phyloP scores from a whole-genome alignment of 1,284 basidiomycete genomes.

The Sanguinoderma infundibulare region DNA sequence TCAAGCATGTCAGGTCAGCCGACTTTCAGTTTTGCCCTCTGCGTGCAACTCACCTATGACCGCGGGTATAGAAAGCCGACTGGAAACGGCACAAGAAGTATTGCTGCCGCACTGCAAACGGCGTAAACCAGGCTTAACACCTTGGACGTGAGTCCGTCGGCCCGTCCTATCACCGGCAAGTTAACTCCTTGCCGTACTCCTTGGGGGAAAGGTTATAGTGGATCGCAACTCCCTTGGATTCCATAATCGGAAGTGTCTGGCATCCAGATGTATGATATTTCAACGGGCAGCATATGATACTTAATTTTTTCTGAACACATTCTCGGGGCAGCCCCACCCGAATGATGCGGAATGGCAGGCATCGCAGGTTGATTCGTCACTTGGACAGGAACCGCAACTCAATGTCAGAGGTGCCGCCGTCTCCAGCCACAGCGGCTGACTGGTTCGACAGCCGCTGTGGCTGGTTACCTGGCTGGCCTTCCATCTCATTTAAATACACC shows the following conservation, averaged over 20 bases:
- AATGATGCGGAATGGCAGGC: too few species aligned
- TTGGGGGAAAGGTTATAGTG: neutral
- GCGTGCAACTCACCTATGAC: neutral
- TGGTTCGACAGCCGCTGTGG: neutral
- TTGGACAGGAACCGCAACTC: neutral
- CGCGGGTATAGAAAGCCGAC: constrained; percentile 21
- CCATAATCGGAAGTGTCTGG: neutral
- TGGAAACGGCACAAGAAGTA: constrained; percentile 33
- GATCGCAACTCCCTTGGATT: too few species aligned
- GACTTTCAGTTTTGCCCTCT: neutral
- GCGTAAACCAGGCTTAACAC: neutral
- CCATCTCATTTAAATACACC: neutral
- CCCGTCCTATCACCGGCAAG: neutral
- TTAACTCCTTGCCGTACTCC: neutral
- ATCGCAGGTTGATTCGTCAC: too few species aligned
- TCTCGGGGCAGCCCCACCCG: too few species aligned
- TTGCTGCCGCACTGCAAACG: constrained; percentile 10
- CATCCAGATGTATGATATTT: neutral
- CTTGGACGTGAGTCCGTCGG: neutral
- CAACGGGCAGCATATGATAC: neutral
- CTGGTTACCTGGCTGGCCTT: neutral
- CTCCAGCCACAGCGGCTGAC: neutral
- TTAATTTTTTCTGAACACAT: neutral
- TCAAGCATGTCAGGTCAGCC: constrained; percentile 20
- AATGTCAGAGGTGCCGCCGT: too few species aligned